Evolutionary conservation across 306 rosid species (phyloP).

Genomic region (Lathyrus oleraceus): DNA sequence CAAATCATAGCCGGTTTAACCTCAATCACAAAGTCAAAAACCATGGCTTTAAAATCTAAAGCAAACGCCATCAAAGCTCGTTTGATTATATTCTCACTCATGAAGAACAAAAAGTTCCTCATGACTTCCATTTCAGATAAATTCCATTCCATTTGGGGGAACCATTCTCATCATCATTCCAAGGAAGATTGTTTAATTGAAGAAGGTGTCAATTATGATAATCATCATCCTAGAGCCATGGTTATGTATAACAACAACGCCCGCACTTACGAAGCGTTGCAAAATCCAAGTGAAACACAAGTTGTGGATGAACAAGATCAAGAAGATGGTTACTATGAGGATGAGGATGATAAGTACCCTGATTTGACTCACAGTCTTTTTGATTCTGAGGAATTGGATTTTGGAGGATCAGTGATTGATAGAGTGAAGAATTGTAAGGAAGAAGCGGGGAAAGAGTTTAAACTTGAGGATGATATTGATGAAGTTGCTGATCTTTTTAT

Average conservation of each 20-base stretch:
- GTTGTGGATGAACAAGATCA: neutral
- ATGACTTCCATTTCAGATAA: slow-evolving; percentile 65
- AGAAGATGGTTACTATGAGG: neutral
- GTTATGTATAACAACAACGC: slow-evolving; percentile 46
- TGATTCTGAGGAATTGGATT: slow-evolving; percentile 55
- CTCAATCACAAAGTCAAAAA: slow-evolving; percentile 67
- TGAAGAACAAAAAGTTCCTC: slow-evolving; percentile 68
- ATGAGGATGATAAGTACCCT: slow-evolving; percentile 59
- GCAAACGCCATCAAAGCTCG: slow-evolving; percentile 70
- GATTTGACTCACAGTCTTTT: slow-evolving; percentile 74
- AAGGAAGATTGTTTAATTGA: slow-evolving; percentile 37
- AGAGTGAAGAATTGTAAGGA: slow-evolving; percentile 69
- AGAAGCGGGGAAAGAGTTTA: slow-evolving; percentile 71
- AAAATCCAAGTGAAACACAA: slow-evolving; percentile 34
- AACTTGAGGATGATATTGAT: slow-evolving; percentile 82
- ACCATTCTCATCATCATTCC: slow-evolving; percentile 17
- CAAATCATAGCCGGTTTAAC: slow-evolving; percentile 52
- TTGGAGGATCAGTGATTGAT: slow-evolving; percentile 73
- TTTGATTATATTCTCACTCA: slow-evolving; percentile 65
- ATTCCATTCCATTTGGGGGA: slow-evolving; percentile 59
- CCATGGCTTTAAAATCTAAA: slow-evolving; percentile 60
- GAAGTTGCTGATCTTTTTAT: slow-evolving; percentile 79
- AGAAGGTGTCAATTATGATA: slow-evolving; percentile 24
- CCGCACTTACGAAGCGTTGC: slow-evolving; percentile 37
- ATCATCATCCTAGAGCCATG: slow-evolving; percentile 41